Percentiles rank a stretch among this genome's conserved stretches.
These are phyloP conservation scores for Penstemon barbatus DNA, from an alignment of 257 asterid genomes.

Conservation along the genomic window DNA sequence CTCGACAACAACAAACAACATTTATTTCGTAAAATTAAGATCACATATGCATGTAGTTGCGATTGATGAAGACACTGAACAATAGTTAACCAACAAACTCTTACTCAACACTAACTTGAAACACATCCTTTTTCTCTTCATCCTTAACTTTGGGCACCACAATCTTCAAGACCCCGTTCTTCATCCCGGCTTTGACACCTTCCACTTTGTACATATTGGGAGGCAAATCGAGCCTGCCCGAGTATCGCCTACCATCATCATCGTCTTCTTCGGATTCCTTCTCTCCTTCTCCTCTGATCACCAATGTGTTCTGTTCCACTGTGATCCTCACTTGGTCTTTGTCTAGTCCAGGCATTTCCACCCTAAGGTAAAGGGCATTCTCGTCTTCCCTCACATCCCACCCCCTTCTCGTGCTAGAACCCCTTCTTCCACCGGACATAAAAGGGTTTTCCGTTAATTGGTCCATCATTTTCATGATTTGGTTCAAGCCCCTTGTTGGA, in stretches of 20 bases:
- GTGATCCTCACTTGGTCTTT: slow-evolving; percentile 35
- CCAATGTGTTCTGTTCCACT: slow-evolving; percentile 27
- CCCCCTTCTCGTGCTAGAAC: background rate
- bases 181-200: slow-evolving; percentile 36
- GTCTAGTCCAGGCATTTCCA: slow-evolving; percentile 40
- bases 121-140: slow-evolving; percentile 13
- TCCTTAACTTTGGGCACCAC: slow-evolving; percentile 32
- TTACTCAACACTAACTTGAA: slow-evolving; percentile 22
- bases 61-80: too few species aligned
- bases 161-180: slow-evolving; percentile 41
- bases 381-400: slow-evolving; percentile 18
- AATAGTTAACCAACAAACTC: background rate
- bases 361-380: slow-evolving; percentile 7
- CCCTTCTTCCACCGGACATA: background rate
- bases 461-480: slow-evolving; percentile 73
- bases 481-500: slow-evolving; percentile 60
- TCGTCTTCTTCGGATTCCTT: slow-evolving; percentile 31
- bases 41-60: too few species aligned
- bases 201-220: slow-evolving; percentile 25
- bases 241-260: slow-evolving; percentile 18
- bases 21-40: too few species aligned
- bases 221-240: slow-evolving; percentile 29
- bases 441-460: slow-evolving; percentile 41
- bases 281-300: slow-evolving; percentile 32
- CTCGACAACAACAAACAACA: too few species aligned